phyloP scores from a whole-genome alignment of 345 rosid genomes.

The Lumnitzera racemosa region DNA sequence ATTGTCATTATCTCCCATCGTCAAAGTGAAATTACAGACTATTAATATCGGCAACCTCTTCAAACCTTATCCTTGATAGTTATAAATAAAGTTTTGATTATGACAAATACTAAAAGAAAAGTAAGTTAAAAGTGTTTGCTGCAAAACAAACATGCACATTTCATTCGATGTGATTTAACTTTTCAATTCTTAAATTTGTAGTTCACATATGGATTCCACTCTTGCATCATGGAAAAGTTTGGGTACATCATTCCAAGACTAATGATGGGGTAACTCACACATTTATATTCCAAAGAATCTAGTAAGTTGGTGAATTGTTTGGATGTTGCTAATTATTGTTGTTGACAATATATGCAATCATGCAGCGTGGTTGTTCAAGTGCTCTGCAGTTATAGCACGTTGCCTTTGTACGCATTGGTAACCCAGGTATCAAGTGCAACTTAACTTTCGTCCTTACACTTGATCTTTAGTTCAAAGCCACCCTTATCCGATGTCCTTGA shows the following conservation, averaged over 20 bases:
- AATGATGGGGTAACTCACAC: constrained; percentile 53
- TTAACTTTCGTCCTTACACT: too few species aligned
- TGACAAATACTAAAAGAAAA: too few species aligned
- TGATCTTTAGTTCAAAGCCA: too few species aligned
- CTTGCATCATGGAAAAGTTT: constrained; percentile 75
- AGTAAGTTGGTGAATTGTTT: too few species aligned
- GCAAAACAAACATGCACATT: not conserved
- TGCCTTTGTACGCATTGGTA: constrained; percentile 70
- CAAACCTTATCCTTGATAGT: too few species aligned
- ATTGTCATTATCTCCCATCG: too few species aligned
- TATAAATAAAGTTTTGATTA: too few species aligned
- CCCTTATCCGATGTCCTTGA: too few species aligned
- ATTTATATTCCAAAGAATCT: not conserved
- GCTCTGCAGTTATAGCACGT: constrained; percentile 82
- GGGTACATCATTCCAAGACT: constrained; percentile 66
- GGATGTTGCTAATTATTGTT: not conserved
- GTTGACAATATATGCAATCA: not conserved
- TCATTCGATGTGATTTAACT: not conserved
- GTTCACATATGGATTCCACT: constrained; percentile 65
- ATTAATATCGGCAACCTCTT: too few species aligned
- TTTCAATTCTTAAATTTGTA: constrained; percentile 11
- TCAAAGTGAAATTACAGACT: too few species aligned
- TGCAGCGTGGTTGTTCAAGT: constrained; percentile 75
- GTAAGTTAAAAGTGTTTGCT: not conserved
- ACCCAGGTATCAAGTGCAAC: constrained; percentile 36